These are phyloP conservation scores for Heliocybe sulcata DNA, from an alignment of 1,284 basidiomycete species.

Conservation along the genomic window DNA sequence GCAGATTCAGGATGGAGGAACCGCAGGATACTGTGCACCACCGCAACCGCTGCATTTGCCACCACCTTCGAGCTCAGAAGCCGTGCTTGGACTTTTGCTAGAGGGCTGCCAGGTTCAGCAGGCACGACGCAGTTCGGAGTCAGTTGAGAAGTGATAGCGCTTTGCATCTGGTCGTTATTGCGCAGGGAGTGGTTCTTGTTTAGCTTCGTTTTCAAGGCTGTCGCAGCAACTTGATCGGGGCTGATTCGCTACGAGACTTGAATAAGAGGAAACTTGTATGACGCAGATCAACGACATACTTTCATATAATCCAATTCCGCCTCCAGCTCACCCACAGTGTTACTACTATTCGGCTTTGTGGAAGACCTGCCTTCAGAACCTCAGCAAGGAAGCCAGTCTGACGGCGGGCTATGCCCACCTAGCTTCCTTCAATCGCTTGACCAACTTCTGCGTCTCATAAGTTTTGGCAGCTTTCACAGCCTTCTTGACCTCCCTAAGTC, in stretches of 20 bases:
- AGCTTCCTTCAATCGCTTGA: slow-evolving; percentile 76
- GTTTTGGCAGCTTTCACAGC: slow-evolving; percentile 76
- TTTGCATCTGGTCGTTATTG: slow-evolving; percentile 34
- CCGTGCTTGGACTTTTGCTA: slow-evolving; percentile 63
- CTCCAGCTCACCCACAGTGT: slow-evolving; percentile 52
- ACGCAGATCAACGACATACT: slow-evolving; percentile 27
- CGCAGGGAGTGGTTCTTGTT: slow-evolving; percentile 63
- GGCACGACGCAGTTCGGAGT: slow-evolving; percentile 21
- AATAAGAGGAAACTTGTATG: slow-evolving; percentile 4
- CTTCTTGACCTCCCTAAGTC: slow-evolving; percentile 57
- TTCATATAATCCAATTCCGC: slow-evolving; percentile 65
- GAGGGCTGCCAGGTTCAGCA: slow-evolving; percentile 32
- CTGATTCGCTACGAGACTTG: slow-evolving; percentile 40
- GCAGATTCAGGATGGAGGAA: not conserved
- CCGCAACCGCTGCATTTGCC: slow-evolving; percentile 24
- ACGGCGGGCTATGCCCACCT: slow-evolving; percentile 32
- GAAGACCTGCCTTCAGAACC: not conserved
- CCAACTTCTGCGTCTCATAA: slow-evolving; percentile 78
- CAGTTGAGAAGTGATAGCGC: slow-evolving; percentile 38
- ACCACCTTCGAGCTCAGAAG: slow-evolving; percentile 74
- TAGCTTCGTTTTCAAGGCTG: slow-evolving; percentile 64
- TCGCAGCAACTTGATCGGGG: slow-evolving; percentile 50
- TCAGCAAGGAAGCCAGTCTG: not conserved
- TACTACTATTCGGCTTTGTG: slow-evolving; percentile 20
- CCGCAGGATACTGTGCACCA: not conserved